Base-by-base conservation (phyloP, 768 basidiomycete genomes). In the Rhizopogon rudus region DNA sequence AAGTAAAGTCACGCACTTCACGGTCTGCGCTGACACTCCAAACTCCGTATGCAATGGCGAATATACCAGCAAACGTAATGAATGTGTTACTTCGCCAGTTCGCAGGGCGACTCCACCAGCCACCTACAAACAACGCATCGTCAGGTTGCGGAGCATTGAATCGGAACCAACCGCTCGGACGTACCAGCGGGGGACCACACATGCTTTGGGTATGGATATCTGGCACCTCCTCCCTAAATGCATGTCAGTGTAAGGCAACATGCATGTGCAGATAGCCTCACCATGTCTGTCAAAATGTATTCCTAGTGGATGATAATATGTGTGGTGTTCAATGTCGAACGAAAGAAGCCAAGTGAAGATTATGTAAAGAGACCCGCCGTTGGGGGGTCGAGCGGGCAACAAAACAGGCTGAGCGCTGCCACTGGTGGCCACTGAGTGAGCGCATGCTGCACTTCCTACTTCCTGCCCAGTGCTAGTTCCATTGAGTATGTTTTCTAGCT, bases 111-210 rank as follows among this genome's bases (percentile, higher is more conserved):
- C 84, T 82, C 94, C 94, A 98, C 94, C 94, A 98, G 64, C 94
- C 94, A 75, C 94, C 93, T 93, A 61, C 51, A 14, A 33, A 50
- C 44, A 9, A 3, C 16, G 17, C 35, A 44, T 61, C 45, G 16
- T 25, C 37, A n/a, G 49, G 51, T 46, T 53, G 44, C 53, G 54
- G 40, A 17, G 28, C 16, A 40, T 45, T 37, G 42, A 41, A 42
- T 51, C 45, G 48, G 12, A 39, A 44, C 16, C 42, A 17, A 31
- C 33, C 46, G 46, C 46, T 48, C 20, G 20, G 17, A 73, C 71
- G 58, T 52, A 91, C 92, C 92, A 61, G 93, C 80, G 66, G 95
- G 94, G 22, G 93, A 88, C 92, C 93, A 98, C 53, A 97, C 94
- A 66, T 89, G 82, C 77, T 94, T 95, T 33, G 93, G 94, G 70